These are phyloP conservation scores for Trichophyton equinum DNA, from an alignment of 2,329 filamentous ascomycete genomes.

Conservation along the genomic window DNA sequence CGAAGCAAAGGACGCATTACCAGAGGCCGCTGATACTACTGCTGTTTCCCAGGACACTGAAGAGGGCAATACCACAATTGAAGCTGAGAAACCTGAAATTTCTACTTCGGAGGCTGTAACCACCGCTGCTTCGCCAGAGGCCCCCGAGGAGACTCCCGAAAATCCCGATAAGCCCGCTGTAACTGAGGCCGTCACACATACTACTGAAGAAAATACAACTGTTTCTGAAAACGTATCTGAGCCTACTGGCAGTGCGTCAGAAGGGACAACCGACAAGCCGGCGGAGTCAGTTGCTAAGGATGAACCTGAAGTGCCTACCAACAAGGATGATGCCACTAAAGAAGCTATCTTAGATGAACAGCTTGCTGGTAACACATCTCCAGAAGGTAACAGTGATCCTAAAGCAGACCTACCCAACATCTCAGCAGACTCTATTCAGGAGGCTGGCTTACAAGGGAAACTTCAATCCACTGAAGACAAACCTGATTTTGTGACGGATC, in stretches of 20 bases:
- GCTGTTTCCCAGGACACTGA: not conserved
- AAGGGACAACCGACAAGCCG: not conserved
- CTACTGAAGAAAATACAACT: not conserved
- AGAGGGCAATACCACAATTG: not conserved
- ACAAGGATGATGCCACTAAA: not conserved
- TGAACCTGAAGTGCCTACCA: not conserved
- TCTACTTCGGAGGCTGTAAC: not conserved
- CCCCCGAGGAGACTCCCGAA: not conserved
- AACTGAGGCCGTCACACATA: not conserved
- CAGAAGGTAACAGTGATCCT: not conserved
- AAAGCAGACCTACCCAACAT: not conserved
- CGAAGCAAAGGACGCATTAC: not conserved
- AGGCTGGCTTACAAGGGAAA: not conserved
- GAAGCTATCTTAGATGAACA: not conserved
- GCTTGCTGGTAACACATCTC: not conserved
- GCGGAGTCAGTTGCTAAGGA: not conserved
- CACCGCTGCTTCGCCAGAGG: not conserved
- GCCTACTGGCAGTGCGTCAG: not conserved
- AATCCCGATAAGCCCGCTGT: not conserved
- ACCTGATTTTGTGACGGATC: not conserved
- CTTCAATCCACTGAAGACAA: not conserved
- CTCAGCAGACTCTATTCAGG: not conserved
- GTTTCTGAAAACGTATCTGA: not conserved
- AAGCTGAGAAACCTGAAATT: not conserved
- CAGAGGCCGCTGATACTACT: not conserved